Conservation (phyloP, 352 stramenopile species). For the Phytophthora hibernalis region DNA sequence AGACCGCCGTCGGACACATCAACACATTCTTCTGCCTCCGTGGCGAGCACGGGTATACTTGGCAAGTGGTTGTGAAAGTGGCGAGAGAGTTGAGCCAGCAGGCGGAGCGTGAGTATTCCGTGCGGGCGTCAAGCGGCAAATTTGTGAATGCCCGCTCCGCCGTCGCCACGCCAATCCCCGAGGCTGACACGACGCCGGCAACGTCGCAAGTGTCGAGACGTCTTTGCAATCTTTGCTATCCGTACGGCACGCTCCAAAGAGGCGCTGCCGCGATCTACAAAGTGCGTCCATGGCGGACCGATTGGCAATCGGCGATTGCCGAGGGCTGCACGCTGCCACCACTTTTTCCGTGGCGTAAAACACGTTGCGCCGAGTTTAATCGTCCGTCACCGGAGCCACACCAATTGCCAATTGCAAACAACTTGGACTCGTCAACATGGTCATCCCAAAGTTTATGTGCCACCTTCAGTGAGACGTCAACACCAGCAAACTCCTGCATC, state of each 20-base stretch:
- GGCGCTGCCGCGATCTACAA: conserved; percentile 20
- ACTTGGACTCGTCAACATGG: conserved; percentile 14
- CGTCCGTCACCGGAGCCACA: not conserved
- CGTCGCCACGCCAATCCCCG: no score
- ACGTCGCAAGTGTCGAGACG: conserved; percentile 3
- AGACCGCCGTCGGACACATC: not conserved
- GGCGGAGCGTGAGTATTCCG: not conserved
- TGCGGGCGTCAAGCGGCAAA: not conserved
- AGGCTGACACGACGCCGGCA: conserved; percentile 5
- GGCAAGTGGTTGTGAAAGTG: conserved; percentile 2
- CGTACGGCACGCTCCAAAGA: conserved; percentile 24
- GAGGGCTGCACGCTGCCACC: conserved; percentile 27
- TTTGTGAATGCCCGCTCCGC: not conserved
- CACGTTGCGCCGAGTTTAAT: not conserved
- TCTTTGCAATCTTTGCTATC: conserved; percentile 31
- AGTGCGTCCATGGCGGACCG: conserved; percentile 29
- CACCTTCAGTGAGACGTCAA: not conserved
- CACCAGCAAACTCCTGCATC: not conserved
- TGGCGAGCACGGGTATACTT: not conserved
- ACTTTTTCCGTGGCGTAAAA: conserved; percentile 18
- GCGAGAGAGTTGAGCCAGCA: conserved; percentile 1
- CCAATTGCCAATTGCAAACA: not conserved
- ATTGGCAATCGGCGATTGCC: no score
- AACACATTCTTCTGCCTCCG: not conserved
- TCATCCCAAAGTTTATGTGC: conserved; percentile 29